Base-by-base conservation (phyloP, 2,329 filamentous ascomycete species). In the Gremmenia infestans region DNA sequence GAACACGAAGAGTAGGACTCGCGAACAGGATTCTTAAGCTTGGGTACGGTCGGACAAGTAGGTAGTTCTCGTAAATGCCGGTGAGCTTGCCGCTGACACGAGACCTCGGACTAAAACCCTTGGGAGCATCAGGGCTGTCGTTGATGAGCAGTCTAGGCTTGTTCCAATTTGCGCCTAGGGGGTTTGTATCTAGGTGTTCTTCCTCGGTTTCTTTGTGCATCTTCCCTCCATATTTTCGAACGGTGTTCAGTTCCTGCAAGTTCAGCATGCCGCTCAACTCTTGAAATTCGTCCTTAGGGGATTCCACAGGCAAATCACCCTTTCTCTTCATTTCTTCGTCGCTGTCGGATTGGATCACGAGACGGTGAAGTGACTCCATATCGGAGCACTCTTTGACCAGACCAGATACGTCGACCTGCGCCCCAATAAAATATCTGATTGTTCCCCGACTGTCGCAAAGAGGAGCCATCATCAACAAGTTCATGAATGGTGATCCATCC, bases 191-290 rank as follows among this genome's bases (percentile, higher is more conserved):
- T 5, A 79, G 74, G 14, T 60, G 49, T 35, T 76, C 75, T 5
- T 81, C 77, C 25, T 79, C 74, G 8, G 67, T 64, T 15, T 74
- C 68, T 35, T 72, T 66, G 63, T 88, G 84, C 76, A 87, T 83
- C 42, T 77, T 76, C 1, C 87, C 87, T 12, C 87, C 87, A 54
- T 75, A 77, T 53, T 77, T 79, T 2, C 83, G 78, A 0, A 88
- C 82, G 0, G 80, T 84, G 47, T 83, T 81, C 4, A 91, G 72
- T 67, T 91, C 88, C 1, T 77, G 71, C 11, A 81, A 75, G 54
- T 86, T 89, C 67, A 91, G 81, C 78, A 89, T 86, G 63, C 89
- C 85, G 52, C 78, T 81, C 28, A 91, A 73, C 45, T 85, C 78
- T 52, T 81, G 79, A 57, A 91, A 85, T 62, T 86, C 81, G 55